A percentile compares a stretch with the other conserved stretches of the same genome.
Conservation (phyloP, 164 flowering plant species). For the Vitis rupestris region DNA sequence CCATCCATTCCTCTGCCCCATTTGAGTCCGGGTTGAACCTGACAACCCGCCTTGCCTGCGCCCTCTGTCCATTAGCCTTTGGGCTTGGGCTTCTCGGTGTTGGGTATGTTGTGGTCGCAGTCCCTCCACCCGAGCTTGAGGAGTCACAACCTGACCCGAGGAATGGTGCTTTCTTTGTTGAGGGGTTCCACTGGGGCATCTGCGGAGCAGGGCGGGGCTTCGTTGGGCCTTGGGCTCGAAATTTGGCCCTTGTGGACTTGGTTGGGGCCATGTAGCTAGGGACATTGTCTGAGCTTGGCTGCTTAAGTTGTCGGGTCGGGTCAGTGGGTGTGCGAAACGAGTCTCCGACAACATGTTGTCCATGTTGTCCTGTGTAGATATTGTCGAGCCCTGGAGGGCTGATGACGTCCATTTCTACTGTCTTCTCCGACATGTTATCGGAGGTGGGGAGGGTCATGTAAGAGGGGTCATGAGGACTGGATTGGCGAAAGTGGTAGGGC, state of each 20-base stretch:
- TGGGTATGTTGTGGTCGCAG: conserved; percentile 23
- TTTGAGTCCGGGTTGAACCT: conserved; percentile 51
- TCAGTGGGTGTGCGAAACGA: neutral
- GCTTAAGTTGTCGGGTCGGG: conserved; percentile 17
- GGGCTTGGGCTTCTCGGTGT: conserved; percentile 58
- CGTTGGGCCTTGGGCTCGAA: conserved; percentile 27
- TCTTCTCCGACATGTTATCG: conserved; percentile 76
- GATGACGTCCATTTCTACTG: conserved; percentile 72
- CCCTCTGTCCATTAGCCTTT: conserved; percentile 14
- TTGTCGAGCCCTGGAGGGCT: conserved; percentile 17
- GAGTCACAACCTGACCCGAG: conserved; percentile 49
- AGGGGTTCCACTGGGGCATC: conserved; percentile 54
- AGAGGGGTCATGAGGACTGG: conserved; percentile 34
- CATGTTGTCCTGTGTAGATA: too few species aligned
- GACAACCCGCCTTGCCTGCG: conserved; percentile 21
- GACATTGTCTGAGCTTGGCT: conserved; percentile 25
- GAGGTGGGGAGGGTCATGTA: conserved; percentile 38
- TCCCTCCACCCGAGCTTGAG: conserved; percentile 69
- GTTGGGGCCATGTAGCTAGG: conserved; percentile 98
- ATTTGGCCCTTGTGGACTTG: conserved; percentile 85
- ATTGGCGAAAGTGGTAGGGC: conserved; percentile 38
- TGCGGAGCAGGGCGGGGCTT: conserved; percentile 31
- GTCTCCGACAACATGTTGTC: too few species aligned
- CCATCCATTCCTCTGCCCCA: conserved; percentile 37
- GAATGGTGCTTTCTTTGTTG: conserved; percentile 36